Evolutionary conservation across 371 early-diverging fungal species (phyloP).

Genomic region (Lichtheimia ramosa): DNA sequence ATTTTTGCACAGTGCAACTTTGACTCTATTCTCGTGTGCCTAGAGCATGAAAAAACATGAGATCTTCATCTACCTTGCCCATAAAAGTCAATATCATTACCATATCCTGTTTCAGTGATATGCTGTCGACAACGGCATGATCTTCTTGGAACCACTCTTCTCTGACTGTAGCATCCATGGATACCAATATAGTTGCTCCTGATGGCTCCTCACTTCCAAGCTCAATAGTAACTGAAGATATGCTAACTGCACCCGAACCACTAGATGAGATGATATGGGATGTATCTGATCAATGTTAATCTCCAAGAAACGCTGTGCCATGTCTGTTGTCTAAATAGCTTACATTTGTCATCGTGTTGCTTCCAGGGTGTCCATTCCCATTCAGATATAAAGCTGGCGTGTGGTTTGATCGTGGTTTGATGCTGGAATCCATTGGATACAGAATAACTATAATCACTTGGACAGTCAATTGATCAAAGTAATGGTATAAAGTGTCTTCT

Average conservation of each 20-base stretch:
- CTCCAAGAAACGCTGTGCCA: no score
- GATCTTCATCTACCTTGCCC: no score
- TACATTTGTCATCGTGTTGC: not conserved
- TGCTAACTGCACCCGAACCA: no score
- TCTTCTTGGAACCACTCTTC: not conserved
- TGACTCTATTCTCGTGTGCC: not conserved
- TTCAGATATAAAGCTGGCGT: not conserved
- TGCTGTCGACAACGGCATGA: not conserved
- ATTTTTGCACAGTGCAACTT: conserved; percentile 1
- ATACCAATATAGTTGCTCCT: not conserved
- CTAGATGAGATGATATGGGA: no score
- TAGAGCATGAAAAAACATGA: no score
- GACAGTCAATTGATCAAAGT: not conserved
- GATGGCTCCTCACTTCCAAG: no score
- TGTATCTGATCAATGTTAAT: no score
- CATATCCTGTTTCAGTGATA: not conserved
- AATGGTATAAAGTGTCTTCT: not conserved
- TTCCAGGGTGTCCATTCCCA: not conserved
- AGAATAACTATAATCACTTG: not conserved
- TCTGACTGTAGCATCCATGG: not conserved
- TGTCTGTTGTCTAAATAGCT: no score
- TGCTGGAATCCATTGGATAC: not conserved
- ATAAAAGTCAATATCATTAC: not conserved
- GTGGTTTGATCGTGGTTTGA: not conserved
- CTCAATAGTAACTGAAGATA: no score